Percentiles rank a stretch among this genome's conserved stretches.
phyloP scores from a whole-genome alignment of 495 filamentous ascomycete genomes.

The Daldinia decipiens region DNA sequence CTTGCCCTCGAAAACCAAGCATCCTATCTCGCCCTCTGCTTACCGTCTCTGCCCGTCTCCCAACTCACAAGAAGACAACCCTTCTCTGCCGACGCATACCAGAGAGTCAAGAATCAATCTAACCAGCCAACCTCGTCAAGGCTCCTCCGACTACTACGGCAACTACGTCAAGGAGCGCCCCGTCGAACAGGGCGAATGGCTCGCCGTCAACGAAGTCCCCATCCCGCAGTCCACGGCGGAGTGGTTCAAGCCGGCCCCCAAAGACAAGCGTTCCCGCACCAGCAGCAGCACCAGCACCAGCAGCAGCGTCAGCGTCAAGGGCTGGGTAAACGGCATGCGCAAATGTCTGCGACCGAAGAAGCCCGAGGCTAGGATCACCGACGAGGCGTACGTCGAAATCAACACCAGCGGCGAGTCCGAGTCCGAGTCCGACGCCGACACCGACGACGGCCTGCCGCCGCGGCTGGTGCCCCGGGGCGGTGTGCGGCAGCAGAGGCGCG shows the following conservation, averaged over 20 bases:
- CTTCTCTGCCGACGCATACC: not conserved
- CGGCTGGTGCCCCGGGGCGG: no score
- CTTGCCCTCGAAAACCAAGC: not conserved
- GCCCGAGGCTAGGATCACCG: no score
- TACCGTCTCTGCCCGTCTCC: no score
- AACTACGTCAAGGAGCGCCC: slow-evolving; percentile 6
- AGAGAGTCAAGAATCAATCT: not conserved
- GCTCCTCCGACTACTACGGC: not conserved
- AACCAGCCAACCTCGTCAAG: not conserved
- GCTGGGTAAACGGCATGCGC: not conserved
- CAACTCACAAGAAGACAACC: not conserved
- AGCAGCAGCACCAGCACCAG: no score
- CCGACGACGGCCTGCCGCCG: no score
- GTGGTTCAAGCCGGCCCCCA: not conserved
- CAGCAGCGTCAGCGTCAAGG: not conserved
- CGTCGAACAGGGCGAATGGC: slow-evolving; percentile 19
- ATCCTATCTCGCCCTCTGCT: no score
- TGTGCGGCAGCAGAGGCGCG: no score
- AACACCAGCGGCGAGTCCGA: not conserved
- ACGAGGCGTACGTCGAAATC: not conserved
- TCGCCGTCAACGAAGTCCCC: not conserved
- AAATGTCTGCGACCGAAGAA: not conserved
- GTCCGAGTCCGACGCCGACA: not conserved
- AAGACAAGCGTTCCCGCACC: no score
- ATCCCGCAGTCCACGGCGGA: not conserved